Conservation (phyloP, 1,284 basidiomycete genomes). For the Moesziomyces antarcticus region DNA sequence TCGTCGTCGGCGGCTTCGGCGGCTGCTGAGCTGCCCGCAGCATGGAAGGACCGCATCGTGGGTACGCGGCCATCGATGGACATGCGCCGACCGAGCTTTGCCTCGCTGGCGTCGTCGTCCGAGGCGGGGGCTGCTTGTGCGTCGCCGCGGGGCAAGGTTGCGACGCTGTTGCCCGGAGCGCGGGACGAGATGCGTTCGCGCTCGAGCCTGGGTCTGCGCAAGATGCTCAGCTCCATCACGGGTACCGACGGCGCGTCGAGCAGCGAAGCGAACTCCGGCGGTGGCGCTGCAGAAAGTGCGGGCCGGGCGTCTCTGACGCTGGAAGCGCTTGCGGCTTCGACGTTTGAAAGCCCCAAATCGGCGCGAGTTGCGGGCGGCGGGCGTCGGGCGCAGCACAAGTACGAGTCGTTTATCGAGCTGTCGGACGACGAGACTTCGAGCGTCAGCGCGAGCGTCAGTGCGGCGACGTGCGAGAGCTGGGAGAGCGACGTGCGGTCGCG, state of each 20-base stretch:
- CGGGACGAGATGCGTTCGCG: constrained; percentile 6
- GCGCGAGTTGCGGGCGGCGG: neutral
- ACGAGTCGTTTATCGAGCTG: constrained; percentile 28
- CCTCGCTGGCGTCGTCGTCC: constrained; percentile 10
- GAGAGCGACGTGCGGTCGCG: neutral
- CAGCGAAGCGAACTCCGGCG: neutral
- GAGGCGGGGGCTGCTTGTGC: too few relatives aligned
- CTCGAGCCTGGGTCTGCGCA: constrained; percentile 20
- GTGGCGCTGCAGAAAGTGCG: too few relatives aligned
- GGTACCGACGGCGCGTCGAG: neutral
- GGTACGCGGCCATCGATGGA: constrained; percentile 16
- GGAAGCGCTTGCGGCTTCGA: constrained; percentile 16
- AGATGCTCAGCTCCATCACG: constrained; percentile 24
- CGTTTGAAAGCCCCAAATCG: constrained; percentile 23
- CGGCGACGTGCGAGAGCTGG: neutral
- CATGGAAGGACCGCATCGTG: constrained; percentile 34
- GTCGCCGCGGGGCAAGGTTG: too few relatives aligned
- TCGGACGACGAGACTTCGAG: constrained; percentile 11
- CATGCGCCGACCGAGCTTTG: constrained; percentile 23
- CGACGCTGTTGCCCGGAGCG: constrained; percentile 3
- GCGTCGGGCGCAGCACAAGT: neutral
- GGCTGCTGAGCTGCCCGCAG: constrained; percentile 28
- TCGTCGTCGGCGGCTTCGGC: constrained; percentile 2
- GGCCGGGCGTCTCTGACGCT: constrained; percentile 6
- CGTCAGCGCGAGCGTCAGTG: neutral